Percentiles rank a stretch among this genome's conserved stretches.
Evolutionary conservation across 306 rosid genomes (phyloP).

Genomic region (Inga laurina): DNA sequence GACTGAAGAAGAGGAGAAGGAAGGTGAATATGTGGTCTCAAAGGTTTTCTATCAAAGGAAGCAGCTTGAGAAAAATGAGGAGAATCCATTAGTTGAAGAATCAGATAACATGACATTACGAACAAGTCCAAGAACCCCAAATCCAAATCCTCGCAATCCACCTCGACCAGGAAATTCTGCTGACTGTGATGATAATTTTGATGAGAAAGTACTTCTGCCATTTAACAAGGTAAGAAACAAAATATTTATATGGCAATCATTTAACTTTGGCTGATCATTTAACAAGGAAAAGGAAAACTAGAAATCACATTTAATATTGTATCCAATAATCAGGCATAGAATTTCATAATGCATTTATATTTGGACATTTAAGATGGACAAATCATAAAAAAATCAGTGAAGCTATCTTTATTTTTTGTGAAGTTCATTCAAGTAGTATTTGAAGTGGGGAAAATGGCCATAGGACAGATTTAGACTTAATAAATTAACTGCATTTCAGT

Average conservation of each 20-base stretch:
- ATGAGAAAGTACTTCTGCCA: constrained; percentile 36
- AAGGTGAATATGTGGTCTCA: constrained; percentile 79
- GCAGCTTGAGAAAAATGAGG: constrained; percentile 50
- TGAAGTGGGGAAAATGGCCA: neutral
- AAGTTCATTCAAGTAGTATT: neutral
- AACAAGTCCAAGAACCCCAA: constrained; percentile 79
- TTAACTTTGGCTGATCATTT: neutral
- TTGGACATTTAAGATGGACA: neutral
- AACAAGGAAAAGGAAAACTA: neutral
- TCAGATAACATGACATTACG: constrained; percentile 36
- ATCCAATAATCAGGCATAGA: neutral
- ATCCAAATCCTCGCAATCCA: constrained; percentile 60
- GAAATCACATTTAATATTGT: neutral
- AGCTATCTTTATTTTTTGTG: neutral
- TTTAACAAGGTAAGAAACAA: constrained; percentile 48
- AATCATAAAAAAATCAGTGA: neutral
- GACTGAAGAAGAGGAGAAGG: constrained; percentile 70
- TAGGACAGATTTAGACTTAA: neutral
- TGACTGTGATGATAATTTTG: constrained; percentile 36
- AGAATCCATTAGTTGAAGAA: constrained; percentile 45
- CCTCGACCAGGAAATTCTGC: constrained; percentile 54
- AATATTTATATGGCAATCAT: constrained; percentile 12
- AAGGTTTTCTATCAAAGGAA: constrained; percentile 64
- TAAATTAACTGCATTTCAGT: neutral
- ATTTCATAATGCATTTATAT: neutral